phyloP scores from a whole-genome alignment of 2,329 filamentous ascomycete genomes.

The Chaetomiaceae sp. region DNA sequence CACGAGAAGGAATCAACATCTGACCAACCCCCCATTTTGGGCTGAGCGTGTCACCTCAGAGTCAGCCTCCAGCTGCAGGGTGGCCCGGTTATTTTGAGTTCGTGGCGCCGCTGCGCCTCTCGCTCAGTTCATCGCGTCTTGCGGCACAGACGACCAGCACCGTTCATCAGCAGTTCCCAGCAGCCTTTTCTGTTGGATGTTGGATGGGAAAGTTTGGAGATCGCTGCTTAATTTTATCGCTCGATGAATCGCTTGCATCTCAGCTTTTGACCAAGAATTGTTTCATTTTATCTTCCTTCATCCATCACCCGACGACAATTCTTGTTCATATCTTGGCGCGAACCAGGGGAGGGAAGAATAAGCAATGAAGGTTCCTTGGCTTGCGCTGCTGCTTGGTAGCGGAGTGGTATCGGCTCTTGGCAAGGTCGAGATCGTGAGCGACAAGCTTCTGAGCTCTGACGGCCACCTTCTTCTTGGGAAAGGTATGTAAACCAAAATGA shows the following conservation, averaged over 20 bases:
- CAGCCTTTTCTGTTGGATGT: neutral
- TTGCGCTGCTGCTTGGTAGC: conserved; percentile 30
- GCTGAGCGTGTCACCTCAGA: neutral
- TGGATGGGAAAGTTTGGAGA: neutral
- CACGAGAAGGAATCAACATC: neutral
- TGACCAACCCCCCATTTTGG: neutral
- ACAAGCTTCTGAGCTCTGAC: conserved; percentile 80
- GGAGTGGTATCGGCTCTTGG: conserved; percentile 27
- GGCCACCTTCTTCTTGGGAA: conserved; percentile 82
- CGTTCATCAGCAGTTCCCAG: neutral
- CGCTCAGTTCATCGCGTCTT: neutral
- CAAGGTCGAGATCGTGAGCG: conserved; percentile 55
- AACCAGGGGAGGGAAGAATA: neutral
- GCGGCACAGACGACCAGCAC: neutral
- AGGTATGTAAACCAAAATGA: conserved; percentile 57
- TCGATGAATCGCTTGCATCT: neutral
- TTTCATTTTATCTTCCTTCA: neutral
- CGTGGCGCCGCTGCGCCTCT: neutral
- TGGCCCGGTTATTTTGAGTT: neutral
- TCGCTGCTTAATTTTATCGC: neutral
- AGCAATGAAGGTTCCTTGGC: conserved; percentile 37
- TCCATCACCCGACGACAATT: neutral
- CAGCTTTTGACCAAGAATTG: neutral
- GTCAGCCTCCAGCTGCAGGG: neutral
- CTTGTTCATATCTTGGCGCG: conserved; percentile 8